Evolutionary conservation across 2,329 filamentous ascomycete genomes (phyloP).

Genomic region (Aspergillus ustus): DNA sequence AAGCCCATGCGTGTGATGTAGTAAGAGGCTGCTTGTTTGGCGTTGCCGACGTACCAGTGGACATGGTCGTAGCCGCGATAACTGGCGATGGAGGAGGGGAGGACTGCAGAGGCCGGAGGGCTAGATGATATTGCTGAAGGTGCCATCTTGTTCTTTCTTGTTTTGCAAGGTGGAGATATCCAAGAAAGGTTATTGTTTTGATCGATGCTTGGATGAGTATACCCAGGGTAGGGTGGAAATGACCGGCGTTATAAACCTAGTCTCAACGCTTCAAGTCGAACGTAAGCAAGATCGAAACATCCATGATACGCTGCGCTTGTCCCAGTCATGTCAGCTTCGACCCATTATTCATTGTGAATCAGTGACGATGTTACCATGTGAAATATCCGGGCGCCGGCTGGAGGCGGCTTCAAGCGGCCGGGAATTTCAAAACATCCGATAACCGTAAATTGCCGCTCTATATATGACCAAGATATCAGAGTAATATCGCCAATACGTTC

Average conservation of each 20-base stretch:
- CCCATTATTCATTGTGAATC: not conserved
- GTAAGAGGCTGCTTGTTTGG: conserved; percentile 90
- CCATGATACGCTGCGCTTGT: not conserved
- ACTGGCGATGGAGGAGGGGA: conserved; percentile 36
- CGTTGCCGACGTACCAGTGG: conserved; percentile 96
- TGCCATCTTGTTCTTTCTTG: conserved; percentile 29
- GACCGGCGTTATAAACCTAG: conserved; percentile 10
- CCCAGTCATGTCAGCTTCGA: not conserved
- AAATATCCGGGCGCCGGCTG: conserved; percentile 20
- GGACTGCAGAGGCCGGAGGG: conserved; percentile 23
- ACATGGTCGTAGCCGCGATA: conserved; percentile 89
- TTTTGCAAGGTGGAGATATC: not conserved
- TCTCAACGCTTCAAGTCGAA: not conserved
- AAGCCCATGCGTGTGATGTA: conserved; percentile 90
- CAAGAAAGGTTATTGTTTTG: not conserved
- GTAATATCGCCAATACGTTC: not conserved
- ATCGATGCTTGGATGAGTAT: not conserved
- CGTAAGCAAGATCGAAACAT: not conserved
- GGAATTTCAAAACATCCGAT: conserved; percentile 25
- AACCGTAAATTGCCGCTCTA: no score
- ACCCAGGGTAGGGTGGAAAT: not conserved
- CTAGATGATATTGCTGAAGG: conserved; percentile 36
- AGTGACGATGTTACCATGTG: not conserved
- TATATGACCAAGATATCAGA: not conserved
- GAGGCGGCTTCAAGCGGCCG: conserved; percentile 21